Base-by-base conservation (phyloP, 331 rosid species). In the Acacia concinna region DNA sequence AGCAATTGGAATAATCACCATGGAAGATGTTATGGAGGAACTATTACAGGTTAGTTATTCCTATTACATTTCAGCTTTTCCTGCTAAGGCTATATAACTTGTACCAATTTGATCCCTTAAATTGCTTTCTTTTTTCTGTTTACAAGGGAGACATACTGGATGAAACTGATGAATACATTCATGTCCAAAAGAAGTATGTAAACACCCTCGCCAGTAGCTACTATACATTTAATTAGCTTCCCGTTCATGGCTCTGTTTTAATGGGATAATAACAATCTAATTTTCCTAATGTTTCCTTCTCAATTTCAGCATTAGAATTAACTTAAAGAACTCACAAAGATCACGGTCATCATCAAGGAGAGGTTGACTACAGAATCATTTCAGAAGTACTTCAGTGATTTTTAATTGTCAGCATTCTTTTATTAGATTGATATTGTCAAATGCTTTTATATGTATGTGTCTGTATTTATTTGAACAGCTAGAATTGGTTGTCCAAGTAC, bases 11-110 rank as follows among this genome's bases (percentile, higher is more conserved):
- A 88, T 92, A 79, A 89, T 92, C 44, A 90, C 97, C 46, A 87
- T 90, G 95, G 97, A 92, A 77, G 93, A 92, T 89, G 88, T 90
- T 41, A 84, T 92, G 88, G 97, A 92, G 75, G 88, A 90, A 80
- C 66, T 92, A 7, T 73, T 92, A 20, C 97, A 90, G 94, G 97
- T 89, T 78, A 65, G 76, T 23, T 73, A 0, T 28, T 70, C 12
- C 5, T 52, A 57, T 18, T 52, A 41, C n/a, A 8, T n/a, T 17
- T 44, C 13, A 25, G 49, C 8, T 11, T 70, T 25, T 57, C 18
- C 18, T 11, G 31, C 20, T 25, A 27, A 59, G 27, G 65, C 20
- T 11, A n/a, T 54, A 27, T 27, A 59, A 10, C 35, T 59, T 59
- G 66, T 59, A 8, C 30, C 66, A 27, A 28, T 25, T 9, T 59